These are phyloP conservation scores for Phytopythium cucurbitacearum DNA, from an alignment of 352 stramenopile species.

Conservation along the genomic window DNA sequence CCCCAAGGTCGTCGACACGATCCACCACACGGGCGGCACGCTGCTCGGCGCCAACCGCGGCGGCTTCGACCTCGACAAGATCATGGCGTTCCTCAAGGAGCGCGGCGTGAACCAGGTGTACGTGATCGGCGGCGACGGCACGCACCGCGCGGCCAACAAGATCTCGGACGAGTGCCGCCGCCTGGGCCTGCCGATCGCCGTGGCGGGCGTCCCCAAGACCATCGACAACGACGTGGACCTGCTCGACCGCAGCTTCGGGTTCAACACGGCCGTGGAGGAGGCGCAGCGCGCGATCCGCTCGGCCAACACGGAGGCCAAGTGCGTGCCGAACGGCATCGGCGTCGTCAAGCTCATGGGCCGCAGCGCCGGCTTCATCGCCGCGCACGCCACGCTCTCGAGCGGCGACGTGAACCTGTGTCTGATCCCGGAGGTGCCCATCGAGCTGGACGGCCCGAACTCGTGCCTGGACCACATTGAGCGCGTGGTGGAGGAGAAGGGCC, in stretches of 20 bases:
- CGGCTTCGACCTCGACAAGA: conserved; percentile 97
- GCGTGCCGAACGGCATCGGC: conserved; percentile 97
- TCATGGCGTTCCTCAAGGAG: conserved; percentile 90
- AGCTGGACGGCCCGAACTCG: conserved; percentile 89
- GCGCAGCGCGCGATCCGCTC: conserved; percentile 91
- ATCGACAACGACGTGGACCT: conserved; percentile 99
- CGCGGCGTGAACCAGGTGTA: conserved; percentile 94
- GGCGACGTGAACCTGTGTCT: conserved; percentile 98
- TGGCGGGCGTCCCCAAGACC: conserved; percentile 98
- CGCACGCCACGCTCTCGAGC: conserved; percentile 95
- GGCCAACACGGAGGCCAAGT: conserved; percentile 91
- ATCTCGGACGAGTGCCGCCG: conserved; percentile 73
- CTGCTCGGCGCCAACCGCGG: conserved; percentile 93
- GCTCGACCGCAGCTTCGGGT: conserved; percentile 98
- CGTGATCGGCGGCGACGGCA: conserved; percentile 98
- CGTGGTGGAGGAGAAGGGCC: conserved; percentile 93
- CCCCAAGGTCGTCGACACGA: conserved; percentile 57
- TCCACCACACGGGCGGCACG: conserved; percentile 91
- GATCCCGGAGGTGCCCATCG: conserved; percentile 96
- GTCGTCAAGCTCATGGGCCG: conserved; percentile 99
- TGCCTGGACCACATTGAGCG: conserved; percentile 90
- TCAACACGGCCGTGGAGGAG: conserved; percentile 96
- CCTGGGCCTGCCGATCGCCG: conserved; percentile 88
- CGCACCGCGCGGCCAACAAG: conserved; percentile 94
- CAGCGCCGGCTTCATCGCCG: conserved; percentile 96